These are phyloP conservation scores for Xylaria intraflava DNA, from an alignment of 495 filamentous ascomycete genomes.

Conservation along the genomic window DNA sequence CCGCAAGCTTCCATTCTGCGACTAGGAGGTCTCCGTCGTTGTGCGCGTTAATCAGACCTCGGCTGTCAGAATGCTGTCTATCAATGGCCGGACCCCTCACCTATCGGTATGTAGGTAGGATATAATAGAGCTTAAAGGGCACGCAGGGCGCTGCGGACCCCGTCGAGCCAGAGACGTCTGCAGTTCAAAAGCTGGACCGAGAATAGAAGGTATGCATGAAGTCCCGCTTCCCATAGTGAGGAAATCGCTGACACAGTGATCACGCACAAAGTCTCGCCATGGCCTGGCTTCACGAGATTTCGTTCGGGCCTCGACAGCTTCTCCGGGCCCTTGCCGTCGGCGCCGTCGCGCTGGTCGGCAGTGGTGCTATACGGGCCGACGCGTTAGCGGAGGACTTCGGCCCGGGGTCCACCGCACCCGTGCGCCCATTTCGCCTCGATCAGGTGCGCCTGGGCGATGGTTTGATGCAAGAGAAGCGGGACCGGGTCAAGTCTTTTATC, in stretches of 20 bases:
- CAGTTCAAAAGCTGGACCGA: neutral
- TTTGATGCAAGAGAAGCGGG: slow-evolving; percentile 19
- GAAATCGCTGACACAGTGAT: neutral
- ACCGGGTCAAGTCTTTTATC: slow-evolving; percentile 18
- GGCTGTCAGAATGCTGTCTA: slow-evolving; percentile 2
- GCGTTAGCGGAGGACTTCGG: slow-evolving; percentile 10
- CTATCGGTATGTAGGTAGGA: neutral
- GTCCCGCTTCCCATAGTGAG: neutral
- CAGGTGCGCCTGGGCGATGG: slow-evolving; percentile 16
- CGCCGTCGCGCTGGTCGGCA: slow-evolving; percentile 1
- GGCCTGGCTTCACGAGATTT: slow-evolving; percentile 3
- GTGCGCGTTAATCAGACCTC: slow-evolving; percentile 16
- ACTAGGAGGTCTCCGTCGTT: slow-evolving; percentile 1
- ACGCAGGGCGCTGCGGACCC: too few species aligned
- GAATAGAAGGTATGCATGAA: neutral
- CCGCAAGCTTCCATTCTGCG: neutral
- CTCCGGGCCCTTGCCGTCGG: slow-evolving; percentile 2
- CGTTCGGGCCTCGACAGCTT: slow-evolving; percentile 6
- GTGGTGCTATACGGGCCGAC: slow-evolving; percentile 2
- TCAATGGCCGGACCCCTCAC: slow-evolving; percentile 4
- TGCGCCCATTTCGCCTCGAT: slow-evolving; percentile 19
- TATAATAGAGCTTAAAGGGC: neutral
- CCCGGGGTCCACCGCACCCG: slow-evolving; percentile 16
- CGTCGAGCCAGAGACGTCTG: neutral
- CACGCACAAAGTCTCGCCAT: neutral